These are phyloP conservation scores for Penicillium sp. DNA, from an alignment of 2,329 filamentous ascomycete species.

Conservation along the genomic window DNA sequence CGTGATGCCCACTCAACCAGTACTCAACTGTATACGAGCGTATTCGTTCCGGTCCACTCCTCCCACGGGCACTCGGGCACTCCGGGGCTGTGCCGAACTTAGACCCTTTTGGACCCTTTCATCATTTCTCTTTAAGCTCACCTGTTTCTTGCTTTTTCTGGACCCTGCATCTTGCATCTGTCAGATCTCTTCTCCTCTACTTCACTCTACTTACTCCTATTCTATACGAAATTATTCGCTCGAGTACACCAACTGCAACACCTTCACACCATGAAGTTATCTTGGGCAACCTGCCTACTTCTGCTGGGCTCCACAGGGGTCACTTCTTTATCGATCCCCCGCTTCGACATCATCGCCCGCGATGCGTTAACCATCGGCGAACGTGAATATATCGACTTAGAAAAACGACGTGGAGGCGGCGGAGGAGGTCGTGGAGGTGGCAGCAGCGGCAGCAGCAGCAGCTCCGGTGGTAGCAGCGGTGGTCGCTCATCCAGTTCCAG, in stretches of 20 bases:
- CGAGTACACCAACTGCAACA: neutral
- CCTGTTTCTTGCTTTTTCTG: neutral
- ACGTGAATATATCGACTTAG: conserved; percentile 34
- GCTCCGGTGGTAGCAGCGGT: conserved; percentile 31
- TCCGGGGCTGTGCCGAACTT: neutral
- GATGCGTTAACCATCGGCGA: conserved; percentile 10
- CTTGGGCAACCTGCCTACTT: conserved; percentile 29
- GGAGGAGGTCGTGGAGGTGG: conserved; percentile 45
- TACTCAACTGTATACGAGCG: neutral
- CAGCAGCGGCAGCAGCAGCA: conserved; percentile 19
- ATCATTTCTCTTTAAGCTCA: no score
- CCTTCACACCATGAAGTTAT: conserved; percentile 36
- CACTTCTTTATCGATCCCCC: conserved; percentile 33
- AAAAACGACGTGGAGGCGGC: conserved; percentile 47
- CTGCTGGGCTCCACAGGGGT: conserved; percentile 35
- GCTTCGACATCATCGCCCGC: conserved; percentile 25
- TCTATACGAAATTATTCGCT: neutral
- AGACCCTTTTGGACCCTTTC: neutral
- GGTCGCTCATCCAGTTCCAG: conserved; percentile 22
- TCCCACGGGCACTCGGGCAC: no score
- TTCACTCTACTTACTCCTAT: neutral
- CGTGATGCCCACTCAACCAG: neutral
- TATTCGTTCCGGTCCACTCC: neutral
- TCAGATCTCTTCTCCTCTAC: neutral
- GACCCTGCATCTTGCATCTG: neutral